A percentile compares a stretch with the other conserved stretches of the same genome.
These are phyloP conservation scores for Tulasnella sp. DNA, from an alignment of 768 basidiomycete genomes.

Conservation along the genomic window DNA sequence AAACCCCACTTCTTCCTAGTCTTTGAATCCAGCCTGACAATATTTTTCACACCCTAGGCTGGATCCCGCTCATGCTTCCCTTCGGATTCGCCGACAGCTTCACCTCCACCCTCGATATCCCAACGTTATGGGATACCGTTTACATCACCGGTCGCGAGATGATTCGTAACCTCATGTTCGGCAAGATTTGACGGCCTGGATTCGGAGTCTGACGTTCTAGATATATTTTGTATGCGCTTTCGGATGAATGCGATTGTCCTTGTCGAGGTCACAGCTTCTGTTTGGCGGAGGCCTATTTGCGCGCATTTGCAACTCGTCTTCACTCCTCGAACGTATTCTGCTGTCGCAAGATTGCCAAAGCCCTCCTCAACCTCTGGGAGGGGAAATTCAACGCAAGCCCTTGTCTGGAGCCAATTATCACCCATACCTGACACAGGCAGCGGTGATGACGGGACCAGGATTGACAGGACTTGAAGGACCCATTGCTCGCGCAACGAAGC, in stretches of 20 bases:
- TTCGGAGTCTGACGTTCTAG: background rate
- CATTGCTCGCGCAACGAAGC: background rate
- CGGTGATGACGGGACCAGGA: background rate
- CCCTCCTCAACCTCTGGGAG: background rate
- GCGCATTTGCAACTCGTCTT: background rate
- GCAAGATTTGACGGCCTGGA: constrained; percentile 57
- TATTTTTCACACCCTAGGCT: constrained; percentile 47
- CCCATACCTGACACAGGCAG: background rate
- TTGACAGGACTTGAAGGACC: background rate
- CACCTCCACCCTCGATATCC: constrained; percentile 81
- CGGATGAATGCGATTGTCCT: background rate
- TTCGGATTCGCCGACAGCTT: constrained; percentile 85
- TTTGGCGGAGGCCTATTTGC: background rate
- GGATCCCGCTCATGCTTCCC: constrained; percentile 95
- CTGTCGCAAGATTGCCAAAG: background rate
- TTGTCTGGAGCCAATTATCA: background rate
- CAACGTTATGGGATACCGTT: constrained; percentile 69
- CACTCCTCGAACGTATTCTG: background rate
- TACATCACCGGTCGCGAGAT: constrained; percentile 79
- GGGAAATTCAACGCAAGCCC: background rate
- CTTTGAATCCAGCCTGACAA: background rate
- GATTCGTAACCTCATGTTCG: constrained; percentile 66
- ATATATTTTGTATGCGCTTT: background rate
- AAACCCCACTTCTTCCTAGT: background rate
- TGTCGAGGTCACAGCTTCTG: background rate